Percentiles rank a stretch among this genome's conserved stretches.
Conservation (phyloP, 2,329 filamentous ascomycete species). For the Nemania sp. region DNA sequence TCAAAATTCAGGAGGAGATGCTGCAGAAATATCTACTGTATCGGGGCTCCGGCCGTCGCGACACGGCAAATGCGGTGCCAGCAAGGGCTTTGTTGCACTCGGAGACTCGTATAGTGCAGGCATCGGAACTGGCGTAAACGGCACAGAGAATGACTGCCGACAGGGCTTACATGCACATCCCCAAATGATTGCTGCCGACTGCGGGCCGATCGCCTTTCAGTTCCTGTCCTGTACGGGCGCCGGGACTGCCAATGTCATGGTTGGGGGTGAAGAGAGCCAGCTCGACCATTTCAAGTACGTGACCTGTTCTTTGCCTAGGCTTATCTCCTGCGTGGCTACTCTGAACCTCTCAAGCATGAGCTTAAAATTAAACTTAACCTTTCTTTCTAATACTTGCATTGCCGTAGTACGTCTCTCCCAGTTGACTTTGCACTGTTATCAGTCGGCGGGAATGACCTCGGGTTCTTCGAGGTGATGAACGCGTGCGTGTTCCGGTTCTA, state of each 20-base stretch:
- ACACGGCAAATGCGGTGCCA: background rate
- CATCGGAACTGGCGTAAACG: conserved; percentile 50
- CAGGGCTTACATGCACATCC: conserved; percentile 48
- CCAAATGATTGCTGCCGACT: conserved; percentile 45
- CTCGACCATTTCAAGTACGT: conserved; percentile 45
- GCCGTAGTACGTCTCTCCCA: conserved; percentile 35
- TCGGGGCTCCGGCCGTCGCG: background rate
- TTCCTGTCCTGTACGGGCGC: conserved; percentile 53
- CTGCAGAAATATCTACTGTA: conserved; percentile 9
- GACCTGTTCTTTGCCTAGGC: background rate
- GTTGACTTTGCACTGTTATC: conserved; percentile 50
- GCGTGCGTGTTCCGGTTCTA: conserved; percentile 55
- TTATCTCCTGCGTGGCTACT: background rate
- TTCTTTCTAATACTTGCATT: background rate
- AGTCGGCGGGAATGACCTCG: conserved; percentile 54
- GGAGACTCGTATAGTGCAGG: conserved; percentile 54
- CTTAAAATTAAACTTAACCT: background rate
- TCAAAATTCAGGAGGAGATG: background rate
- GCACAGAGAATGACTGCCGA: conserved; percentile 47
- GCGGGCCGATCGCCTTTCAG: conserved; percentile 43
- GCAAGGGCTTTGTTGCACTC: conserved; percentile 46
- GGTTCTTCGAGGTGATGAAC: conserved; percentile 55
- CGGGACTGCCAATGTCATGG: conserved; percentile 46
- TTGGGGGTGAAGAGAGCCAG: conserved; percentile 44
- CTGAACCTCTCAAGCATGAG: background rate